These are phyloP conservation scores for Juncus inflexus DNA, from an alignment of 176 grass and related monocot species.

Conservation along the genomic window DNA sequence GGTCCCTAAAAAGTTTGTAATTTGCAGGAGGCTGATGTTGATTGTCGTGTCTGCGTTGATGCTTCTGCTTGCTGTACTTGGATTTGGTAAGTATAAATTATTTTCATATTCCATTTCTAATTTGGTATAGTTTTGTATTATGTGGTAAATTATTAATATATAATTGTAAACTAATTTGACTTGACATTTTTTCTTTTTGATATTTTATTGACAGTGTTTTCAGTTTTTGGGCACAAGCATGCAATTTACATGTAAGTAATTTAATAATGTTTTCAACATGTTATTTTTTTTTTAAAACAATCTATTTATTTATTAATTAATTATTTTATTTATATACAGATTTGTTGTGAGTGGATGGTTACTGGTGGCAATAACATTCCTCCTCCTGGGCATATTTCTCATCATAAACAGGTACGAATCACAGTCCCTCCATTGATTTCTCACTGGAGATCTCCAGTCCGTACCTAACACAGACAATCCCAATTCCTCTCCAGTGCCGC, in stretches of 20 bases:
- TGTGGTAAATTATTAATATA: not conserved
- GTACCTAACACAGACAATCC: slow-evolving; percentile 1
- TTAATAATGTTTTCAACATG: not conserved
- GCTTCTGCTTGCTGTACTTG: slow-evolving; percentile 66
- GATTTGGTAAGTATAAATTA: slow-evolving; percentile 54
- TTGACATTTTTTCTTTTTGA: slow-evolving; percentile 11
- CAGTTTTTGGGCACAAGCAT: slow-evolving; percentile 48
- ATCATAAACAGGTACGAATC: slow-evolving; percentile 67
- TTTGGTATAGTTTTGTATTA: not conserved
- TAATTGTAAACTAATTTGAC: not conserved
- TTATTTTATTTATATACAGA: slow-evolving; percentile 41
- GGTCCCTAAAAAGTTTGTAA: slow-evolving; percentile 12
- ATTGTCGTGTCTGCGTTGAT: slow-evolving; percentile 65
- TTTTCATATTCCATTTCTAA: not conserved
- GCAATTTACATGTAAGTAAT: slow-evolving; percentile 66
- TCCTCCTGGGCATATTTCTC: slow-evolving; percentile 67
- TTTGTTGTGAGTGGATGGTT: slow-evolving; percentile 65
- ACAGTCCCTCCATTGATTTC: not conserved
- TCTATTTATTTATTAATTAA: slow-evolving; percentile 25
- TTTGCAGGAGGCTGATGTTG: slow-evolving; percentile 41
- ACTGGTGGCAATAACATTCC: slow-evolving; percentile 60
- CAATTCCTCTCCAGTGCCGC: slow-evolving; percentile 41
- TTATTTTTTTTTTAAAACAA: no score
- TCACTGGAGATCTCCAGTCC: slow-evolving; percentile 3
- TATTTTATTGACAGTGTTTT: slow-evolving; percentile 43